phyloP scores from a whole-genome alignment of 768 basidiomycete genomes.

The Coprinopsis marcescibilis region DNA sequence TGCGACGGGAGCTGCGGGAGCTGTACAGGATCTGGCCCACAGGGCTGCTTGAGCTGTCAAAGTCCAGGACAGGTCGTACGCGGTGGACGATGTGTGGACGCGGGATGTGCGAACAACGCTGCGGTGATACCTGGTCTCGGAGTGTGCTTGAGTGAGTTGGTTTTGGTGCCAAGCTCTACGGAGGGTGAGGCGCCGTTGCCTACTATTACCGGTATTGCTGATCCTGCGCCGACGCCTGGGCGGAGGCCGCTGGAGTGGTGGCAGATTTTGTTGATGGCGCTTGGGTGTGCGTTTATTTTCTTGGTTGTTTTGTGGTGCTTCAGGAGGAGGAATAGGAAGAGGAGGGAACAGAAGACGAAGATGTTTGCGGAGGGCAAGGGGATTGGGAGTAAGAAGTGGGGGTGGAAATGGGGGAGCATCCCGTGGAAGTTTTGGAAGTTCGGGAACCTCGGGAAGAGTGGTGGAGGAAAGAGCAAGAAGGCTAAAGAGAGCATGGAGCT shows the following conservation, averaged over 20 bases:
- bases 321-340: conserved; percentile 65
- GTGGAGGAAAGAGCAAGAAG: not conserved
- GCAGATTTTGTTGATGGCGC: conserved; percentile 80
- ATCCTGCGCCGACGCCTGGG: conserved; percentile 38
- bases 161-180: conserved; percentile 44
- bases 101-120: conserved; percentile 49
- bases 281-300: conserved; percentile 79
- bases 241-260: conserved; percentile 61
- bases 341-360: conserved; percentile 56
- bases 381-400: conserved; percentile 50
- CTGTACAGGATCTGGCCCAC: conserved; percentile 65
- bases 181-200: conserved; percentile 46
- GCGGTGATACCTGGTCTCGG: conserved; percentile 66
- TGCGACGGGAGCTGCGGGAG: conserved; percentile 76
- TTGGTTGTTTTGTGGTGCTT: conserved; percentile 59
- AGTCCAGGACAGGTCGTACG: conserved; percentile 56
- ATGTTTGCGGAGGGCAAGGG: conserved; percentile 54
- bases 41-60: conserved; percentile 71
- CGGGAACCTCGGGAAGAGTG: too few species aligned
- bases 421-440: conserved; percentile 4
- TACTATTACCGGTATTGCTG: conserved; percentile 48
- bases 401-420: conserved; percentile 22
- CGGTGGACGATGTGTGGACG: conserved; percentile 56
- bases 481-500: not conserved
- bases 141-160: conserved; percentile 73